A percentile compares a stretch with the other conserved stretches of the same genome.
Evolutionary conservation across 768 basidiomycete genomes (phyloP).

Genomic region (Boletus vermiculosoides): DNA sequence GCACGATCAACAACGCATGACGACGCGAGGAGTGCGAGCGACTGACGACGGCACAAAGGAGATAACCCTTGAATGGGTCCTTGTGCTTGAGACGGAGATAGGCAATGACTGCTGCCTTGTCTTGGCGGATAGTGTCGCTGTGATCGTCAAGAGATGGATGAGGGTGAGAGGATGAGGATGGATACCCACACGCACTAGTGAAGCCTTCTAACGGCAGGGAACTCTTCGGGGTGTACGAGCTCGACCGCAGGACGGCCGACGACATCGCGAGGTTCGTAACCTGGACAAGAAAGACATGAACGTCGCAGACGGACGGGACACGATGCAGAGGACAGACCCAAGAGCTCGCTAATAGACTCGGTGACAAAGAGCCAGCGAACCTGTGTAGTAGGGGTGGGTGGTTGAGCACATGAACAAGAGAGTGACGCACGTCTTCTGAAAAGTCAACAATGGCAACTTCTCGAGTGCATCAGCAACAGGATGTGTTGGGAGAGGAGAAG

Average conservation of each 20-base stretch:
- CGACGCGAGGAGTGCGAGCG: neutral
- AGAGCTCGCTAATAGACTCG: slow-evolving; percentile 62
- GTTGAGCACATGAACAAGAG: neutral
- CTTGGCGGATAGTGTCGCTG: slow-evolving; percentile 73
- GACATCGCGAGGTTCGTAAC: slow-evolving; percentile 72
- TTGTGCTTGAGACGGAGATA: slow-evolving; percentile 81
- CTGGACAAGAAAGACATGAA: slow-evolving; percentile 35
- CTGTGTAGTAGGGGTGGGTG: slow-evolving; percentile 33
- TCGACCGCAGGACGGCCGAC: slow-evolving; percentile 67
- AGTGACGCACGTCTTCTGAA: slow-evolving; percentile 56
- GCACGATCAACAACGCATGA: slow-evolving; percentile 4
- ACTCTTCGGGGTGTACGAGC: slow-evolving; percentile 82
- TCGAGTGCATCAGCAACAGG: slow-evolving; percentile 7
- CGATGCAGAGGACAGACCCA: slow-evolving; percentile 41
- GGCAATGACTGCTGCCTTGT: slow-evolving; percentile 76
- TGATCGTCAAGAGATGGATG: neutral
- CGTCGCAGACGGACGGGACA: neutral
- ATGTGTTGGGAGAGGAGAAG: neutral
- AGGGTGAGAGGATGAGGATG: neutral
- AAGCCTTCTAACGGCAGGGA: slow-evolving; percentile 57
- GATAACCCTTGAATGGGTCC: slow-evolving; percentile 71
- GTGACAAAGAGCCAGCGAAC: slow-evolving; percentile 67
- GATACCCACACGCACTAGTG: slow-evolving; percentile 53
- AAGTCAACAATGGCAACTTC: slow-evolving; percentile 82
- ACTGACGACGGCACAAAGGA: slow-evolving; percentile 73